Base-by-base conservation (phyloP, 805 yeast genomes). In the Brettanomyces custersianus region DNA sequence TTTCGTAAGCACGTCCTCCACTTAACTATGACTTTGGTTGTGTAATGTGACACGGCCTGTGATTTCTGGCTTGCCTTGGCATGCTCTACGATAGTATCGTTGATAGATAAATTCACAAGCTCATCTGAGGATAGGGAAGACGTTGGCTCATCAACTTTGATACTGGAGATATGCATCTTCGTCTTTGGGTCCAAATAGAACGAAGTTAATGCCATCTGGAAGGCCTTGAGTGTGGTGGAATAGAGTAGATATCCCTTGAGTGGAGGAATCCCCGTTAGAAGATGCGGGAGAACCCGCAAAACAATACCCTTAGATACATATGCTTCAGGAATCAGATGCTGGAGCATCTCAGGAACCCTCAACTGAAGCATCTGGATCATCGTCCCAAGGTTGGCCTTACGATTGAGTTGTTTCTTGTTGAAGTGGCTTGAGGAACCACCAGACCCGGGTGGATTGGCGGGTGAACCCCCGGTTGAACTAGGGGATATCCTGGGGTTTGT, bases 1-100 rank as follows among this genome's bases (percentile, higher is more conserved):
- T 70, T 70, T 25, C 66, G 68, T 5, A 59, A 51, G 45, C 80
- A 74, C 2, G 80, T 75, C 28, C 66, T 57, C 80, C 81, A 77
- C 40, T 77, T 62, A 11, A 77, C 52, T 30, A 66, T 57, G 9
- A 77, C 57, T 43, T 74, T 74, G 4, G 77, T 68, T 4, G 76
- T 55, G 35, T 57, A 56, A 4, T 55, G 58, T 30, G 62, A 63
- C 2, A 65, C 30, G 6, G 44, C 48, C 20, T 39, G 47, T 7
- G 20, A n/a, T 11, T 20, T 36, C 7, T 16, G 17, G 13, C 20
- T 9, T 6, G 31, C 25, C 5, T 31, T 31, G 3, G 35, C 7
- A 15, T 29, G 9, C 24, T 52, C 53, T 12, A 51, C 31, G 10
- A 36, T 11, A 20, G 46, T 52, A 25, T 43, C 39, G 25, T 51